Base-by-base conservation (phyloP, 805 yeast species). In the Yarrowia sp. region DNA sequence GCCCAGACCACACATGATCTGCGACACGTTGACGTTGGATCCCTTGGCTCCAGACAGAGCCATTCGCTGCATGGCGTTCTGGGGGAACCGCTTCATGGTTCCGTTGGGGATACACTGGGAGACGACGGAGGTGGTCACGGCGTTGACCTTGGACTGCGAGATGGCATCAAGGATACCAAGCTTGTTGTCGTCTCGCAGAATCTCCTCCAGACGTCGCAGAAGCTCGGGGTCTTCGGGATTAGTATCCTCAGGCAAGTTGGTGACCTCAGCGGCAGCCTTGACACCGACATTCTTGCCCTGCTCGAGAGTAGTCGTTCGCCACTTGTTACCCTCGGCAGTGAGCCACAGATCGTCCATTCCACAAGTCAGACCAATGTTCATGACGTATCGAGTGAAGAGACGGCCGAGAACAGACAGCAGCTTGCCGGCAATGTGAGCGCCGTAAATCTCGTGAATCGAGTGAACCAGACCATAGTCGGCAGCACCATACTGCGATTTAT, bases 21-120 rank as follows among this genome's bases (percentile, higher is more conserved):
- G 99, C 43, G 99, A 93, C 69, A 95, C 98, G 73, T 95, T 95
- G 70, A 95, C 99, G 71, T 90, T 90, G 32, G 99, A 95, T 74
- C 99, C 99, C 79, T 95, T 95, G 67, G 99, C 99, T 77, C 99
- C 99, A 48, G 98, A 93, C 51, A 95, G 80, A 2, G 99, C 98
- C 99, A 95, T 95, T 42, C 97, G 87, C 82, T 95, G 99, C 98
- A 95, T 95, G 42, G 96, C 86, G 78, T 95, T 95, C 78, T 87
- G 83, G 13, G 99, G 99, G 83, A 95, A 95, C 74, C 86, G 82
- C 78, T 95, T 95, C 89, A 90, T 89, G 1, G 98, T 90, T 74
- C 98, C 98, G 43, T 80, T 93, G 51, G 99, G 99, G 74, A 95
- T 92, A 86, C 98, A 91, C 76, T 85, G 86, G 65, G 92, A 81